A percentile compares a stretch with the other conserved stretches of the same genome.
Conservation (phyloP, 768 basidiomycete genomes). For the Pulveroboletus sp. region DNA sequence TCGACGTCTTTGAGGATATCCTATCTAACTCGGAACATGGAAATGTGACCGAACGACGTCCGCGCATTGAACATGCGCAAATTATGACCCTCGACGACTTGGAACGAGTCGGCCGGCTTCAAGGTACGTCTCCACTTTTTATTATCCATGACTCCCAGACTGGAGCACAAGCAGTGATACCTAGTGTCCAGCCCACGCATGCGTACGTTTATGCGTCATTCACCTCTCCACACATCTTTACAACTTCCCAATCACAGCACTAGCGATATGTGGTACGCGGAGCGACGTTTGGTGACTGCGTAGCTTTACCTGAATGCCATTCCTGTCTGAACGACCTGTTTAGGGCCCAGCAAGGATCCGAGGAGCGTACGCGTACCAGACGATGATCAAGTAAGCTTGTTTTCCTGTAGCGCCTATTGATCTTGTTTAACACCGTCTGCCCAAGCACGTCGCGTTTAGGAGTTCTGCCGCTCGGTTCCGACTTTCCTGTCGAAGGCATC, state of each 20-base stretch:
- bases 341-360: conserved; percentile 80
- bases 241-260: conserved; percentile 43
- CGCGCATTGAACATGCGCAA: conserved; percentile 92
- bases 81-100: conserved; percentile 76
- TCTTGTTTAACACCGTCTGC: neutral
- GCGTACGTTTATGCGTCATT: conserved; percentile 49
- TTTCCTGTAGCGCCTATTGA: neutral
- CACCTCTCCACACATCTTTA: neutral
- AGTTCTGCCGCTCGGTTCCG: conserved; percentile 80
- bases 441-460: conserved; percentile 50
- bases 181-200: conserved; percentile 92
- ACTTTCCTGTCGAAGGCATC: conserved; percentile 91
- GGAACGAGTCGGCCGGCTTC: conserved; percentile 63
- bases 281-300: conserved; percentile 61
- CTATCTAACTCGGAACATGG: conserved; percentile 30
- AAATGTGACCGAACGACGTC: conserved; percentile 47
- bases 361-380: conserved; percentile 88
- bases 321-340: neutral
- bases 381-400: conserved; percentile 60
- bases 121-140: conserved; percentile 46
- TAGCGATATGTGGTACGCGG: conserved; percentile 93
- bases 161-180: conserved; percentile 56
- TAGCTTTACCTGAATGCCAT: neutral
- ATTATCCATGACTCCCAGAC: neutral
- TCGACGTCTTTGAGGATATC: conserved; percentile 79